Base-by-base conservation (phyloP, 192 early-diverging fungal genomes). In the Glomus cerebriforme region DNA sequence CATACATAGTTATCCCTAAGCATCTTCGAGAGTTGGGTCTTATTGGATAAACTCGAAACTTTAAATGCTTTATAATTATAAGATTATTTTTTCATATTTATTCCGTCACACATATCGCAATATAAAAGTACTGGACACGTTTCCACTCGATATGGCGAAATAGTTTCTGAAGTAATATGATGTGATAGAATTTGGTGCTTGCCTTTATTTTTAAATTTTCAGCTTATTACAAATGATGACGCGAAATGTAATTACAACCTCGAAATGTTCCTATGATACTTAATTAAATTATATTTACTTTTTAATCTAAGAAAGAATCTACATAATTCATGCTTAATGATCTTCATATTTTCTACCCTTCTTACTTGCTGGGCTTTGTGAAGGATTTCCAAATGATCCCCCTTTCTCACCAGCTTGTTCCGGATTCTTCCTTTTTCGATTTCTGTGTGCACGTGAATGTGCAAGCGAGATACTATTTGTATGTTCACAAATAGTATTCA, bases 391-490 rank as follows among this genome's bases (percentile, higher is more conserved):
- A 76, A 76, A 64, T 64, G 32, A 62, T 64, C 62, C 75, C 9
- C 49, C 19, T 76, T 62, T n/a, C 60, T 64, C 35, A 31, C n/a
- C 62, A 64, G 17, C 35, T 37, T 39, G 60, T 76, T 62, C 75
- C 26, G 39, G 62, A 64, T 62, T 64, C 24, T 76, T 76, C n/a
- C 75, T 76, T 59, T 76, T 76, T 22, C n/a, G 60, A 43, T 76
- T 29, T 24, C 74, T 76, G 47, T 76, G 74, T 63, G 35, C 31
- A 43, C 15, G 31, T 69, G 67, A 69, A 69, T 69, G 67, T 69
- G 74, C 15, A 76, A 76, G 74, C 12, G 74, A 60, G 59, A 76
- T 34, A 76, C 26, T 31, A 76, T 76, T 76, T 64, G 74, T 76
- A 31, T 76, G 74, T 12, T 76, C 37, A 45, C 74, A 76, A 76